A percentile compares a stretch with the other conserved stretches of the same genome.
These are phyloP conservation scores for Camellia granthamiana DNA, from an alignment of 148 eudicot species.

Conservation along the genomic window DNA sequence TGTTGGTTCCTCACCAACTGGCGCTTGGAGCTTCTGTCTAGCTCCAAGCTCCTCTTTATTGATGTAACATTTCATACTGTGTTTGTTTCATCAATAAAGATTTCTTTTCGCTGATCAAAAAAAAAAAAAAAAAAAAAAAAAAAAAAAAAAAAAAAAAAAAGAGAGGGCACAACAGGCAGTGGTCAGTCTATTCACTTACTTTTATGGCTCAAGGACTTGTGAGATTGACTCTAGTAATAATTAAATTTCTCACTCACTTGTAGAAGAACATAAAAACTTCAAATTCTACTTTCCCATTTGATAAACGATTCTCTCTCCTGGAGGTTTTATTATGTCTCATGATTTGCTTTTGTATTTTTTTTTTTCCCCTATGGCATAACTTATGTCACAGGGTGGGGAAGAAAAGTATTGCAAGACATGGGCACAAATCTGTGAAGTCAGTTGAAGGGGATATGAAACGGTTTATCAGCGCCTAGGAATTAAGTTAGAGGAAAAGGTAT, in stretches of 20 bases:
- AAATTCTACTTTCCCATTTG: neutral
- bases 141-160: no score
- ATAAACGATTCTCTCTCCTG: neutral
- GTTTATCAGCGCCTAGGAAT: constrained; percentile 77
- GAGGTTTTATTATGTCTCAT: constrained; percentile 3
- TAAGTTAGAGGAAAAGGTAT: constrained; percentile 84
- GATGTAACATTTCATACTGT: no score
- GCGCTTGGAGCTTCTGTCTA: no score
- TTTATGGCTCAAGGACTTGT: neutral
- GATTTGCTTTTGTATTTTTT: neutral
- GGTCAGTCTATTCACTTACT: constrained; percentile 52
- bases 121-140: no score
- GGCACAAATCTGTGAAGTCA: constrained; percentile 86
- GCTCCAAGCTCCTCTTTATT: no score
- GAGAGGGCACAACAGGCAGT: constrained; percentile 96
- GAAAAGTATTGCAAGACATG: constrained; percentile 77
- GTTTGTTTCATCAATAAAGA: no score
- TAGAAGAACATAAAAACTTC: neutral
- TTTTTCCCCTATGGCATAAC: neutral
- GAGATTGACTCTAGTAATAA: neutral
- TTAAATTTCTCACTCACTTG: neutral
- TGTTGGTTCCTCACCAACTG: no score
- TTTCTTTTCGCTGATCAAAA: no score
- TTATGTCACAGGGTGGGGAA: constrained; percentile 63
- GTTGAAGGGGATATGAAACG: constrained; percentile 71